Conservation (phyloP, 495 filamentous ascomycete species). For the Talaromyces borbonicus region DNA sequence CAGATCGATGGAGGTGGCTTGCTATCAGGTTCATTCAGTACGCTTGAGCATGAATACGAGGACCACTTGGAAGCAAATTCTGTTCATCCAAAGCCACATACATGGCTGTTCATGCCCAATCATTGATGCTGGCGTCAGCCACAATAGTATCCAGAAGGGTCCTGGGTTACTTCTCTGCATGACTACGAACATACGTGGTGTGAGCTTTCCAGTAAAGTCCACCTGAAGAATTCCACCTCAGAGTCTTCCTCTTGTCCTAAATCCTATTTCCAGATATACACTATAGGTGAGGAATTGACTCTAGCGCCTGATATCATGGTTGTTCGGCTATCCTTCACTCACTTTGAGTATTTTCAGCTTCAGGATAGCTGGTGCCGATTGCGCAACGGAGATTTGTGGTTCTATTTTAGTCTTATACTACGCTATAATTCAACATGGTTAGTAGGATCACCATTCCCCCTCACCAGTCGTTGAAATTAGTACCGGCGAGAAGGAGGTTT, state of each 20-base stretch:
- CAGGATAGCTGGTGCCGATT: neutral
- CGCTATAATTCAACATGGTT: neutral
- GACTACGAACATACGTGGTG: conserved; percentile 1
- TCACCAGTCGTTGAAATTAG: neutral
- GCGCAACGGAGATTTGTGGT: neutral
- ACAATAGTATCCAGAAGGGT: neutral
- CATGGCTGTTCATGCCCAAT: neutral
- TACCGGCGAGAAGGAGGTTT: neutral
- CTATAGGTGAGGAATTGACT: neutral
- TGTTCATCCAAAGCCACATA: neutral
- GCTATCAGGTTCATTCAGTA: neutral
- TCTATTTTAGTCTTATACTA: neutral
- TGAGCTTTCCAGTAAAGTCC: conserved; percentile 1
- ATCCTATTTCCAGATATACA: neutral
- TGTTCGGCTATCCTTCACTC: neutral
- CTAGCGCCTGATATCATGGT: neutral
- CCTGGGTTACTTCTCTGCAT: neutral
- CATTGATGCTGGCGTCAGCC: no score
- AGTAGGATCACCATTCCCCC: neutral
- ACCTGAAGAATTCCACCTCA: neutral
- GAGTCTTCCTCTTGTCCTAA: neutral
- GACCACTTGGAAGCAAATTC: conserved; percentile 2
- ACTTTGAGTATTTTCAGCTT: neutral
- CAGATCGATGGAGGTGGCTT: conserved; percentile 2
- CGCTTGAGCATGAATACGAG: neutral